Evolutionary conservation across 2,329 filamentous ascomycete species (phyloP).

Genomic region (Cladophialophora exuberans): DNA sequence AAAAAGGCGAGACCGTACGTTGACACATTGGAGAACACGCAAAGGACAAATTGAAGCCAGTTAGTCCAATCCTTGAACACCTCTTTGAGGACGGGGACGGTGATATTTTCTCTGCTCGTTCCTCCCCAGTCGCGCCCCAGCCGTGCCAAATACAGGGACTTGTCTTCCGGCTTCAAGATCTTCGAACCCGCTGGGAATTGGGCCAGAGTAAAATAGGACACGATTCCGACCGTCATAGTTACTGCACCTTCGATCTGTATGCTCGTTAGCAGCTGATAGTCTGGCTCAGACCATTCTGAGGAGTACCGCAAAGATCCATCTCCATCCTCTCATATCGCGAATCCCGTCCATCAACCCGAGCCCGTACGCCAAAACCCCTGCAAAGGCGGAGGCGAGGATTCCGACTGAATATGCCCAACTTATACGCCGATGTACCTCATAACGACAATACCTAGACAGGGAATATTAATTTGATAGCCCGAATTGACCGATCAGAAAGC

Average conservation of each 20-base stretch:
- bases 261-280: neutral
- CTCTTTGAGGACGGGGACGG: slow-evolving; percentile 36
- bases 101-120: slow-evolving; percentile 51
- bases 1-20: slow-evolving; percentile 21
- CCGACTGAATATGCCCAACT: slow-evolving; percentile 23
- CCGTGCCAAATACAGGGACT: slow-evolving; percentile 36
- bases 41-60: slow-evolving; percentile 58
- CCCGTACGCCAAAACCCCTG: slow-evolving; percentile 24
- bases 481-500: neutral
- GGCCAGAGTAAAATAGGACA: slow-evolving; percentile 34
- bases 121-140: slow-evolving; percentile 64
- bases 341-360: slow-evolving; percentile 27
- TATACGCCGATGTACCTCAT: slow-evolving; percentile 25
- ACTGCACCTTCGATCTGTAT: slow-evolving; percentile 30
- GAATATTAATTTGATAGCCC: neutral
- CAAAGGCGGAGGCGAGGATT: slow-evolving; percentile 17
- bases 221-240: slow-evolving; percentile 33
- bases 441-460: slow-evolving; percentile 24
- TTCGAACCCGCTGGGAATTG: slow-evolving; percentile 38
- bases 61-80: slow-evolving; percentile 56
- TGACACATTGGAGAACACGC: slow-evolving; percentile 30
- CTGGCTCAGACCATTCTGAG: neutral
- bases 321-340: slow-evolving; percentile 33
- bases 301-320: slow-evolving; percentile 33
- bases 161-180: slow-evolving; percentile 7